A percentile compares a stretch with the other conserved stretches of the same genome.
phyloP scores from a whole-genome alignment of 495 filamentous ascomycete genomes.

The Neurospora sp. region DNA sequence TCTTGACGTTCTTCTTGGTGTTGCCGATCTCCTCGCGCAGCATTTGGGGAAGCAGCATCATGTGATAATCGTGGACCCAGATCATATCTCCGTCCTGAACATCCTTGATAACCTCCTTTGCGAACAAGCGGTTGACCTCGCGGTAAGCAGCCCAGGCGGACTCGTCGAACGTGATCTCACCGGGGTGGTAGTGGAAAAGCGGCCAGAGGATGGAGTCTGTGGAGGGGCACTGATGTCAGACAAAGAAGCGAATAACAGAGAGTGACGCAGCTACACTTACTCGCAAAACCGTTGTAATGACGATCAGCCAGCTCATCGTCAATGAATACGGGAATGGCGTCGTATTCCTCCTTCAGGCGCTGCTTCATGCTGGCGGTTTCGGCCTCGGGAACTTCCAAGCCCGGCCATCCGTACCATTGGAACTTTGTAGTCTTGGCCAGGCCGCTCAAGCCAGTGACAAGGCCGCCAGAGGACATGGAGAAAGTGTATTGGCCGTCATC shows the following conservation, averaged over 20 bases:
- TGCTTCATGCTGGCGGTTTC: constrained; percentile 56
- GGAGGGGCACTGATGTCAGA: background rate
- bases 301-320: constrained; percentile 68
- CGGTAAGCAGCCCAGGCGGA: constrained; percentile 77
- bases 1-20: constrained; percentile 67
- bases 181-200: constrained; percentile 90
- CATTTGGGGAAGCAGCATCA: constrained; percentile 84
- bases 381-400: constrained; percentile 67
- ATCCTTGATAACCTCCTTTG: constrained; percentile 60
- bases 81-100: constrained; percentile 73
- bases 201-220: constrained; percentile 92
- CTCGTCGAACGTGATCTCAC: constrained; percentile 86
- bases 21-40: constrained; percentile 64
- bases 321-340: constrained; percentile 66
- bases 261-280: constrained; percentile 36
- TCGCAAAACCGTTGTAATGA: constrained; percentile 82
- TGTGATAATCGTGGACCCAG: constrained; percentile 96
- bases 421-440: constrained; percentile 86
- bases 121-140: constrained; percentile 79
- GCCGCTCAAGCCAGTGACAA: constrained; percentile 84
- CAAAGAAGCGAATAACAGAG: background rate
- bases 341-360: constrained; percentile 61
- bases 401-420: constrained; percentile 97
- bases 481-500: constrained; percentile 74
- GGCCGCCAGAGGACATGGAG: constrained; percentile 88